A percentile compares a stretch with the other conserved stretches of the same genome.
Evolutionary conservation across 257 asterid species (phyloP).

Genomic region (Ligustrum vulgare): DNA sequence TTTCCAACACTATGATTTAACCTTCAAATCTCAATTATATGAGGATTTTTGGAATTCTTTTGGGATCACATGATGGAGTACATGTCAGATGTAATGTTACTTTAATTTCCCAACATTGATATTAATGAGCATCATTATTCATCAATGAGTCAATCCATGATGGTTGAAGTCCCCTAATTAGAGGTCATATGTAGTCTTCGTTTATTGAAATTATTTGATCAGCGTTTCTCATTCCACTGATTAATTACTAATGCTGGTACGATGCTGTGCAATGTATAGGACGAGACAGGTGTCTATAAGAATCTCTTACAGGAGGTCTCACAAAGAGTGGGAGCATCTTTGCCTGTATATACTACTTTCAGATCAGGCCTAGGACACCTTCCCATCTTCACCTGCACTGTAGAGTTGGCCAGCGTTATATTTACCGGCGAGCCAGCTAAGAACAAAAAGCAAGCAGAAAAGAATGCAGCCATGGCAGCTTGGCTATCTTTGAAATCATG

Average conservation of each 20-base stretch:
- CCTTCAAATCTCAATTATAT: neutral
- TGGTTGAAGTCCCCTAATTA: neutral
- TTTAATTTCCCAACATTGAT: neutral
- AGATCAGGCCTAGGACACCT: slow-evolving; percentile 54
- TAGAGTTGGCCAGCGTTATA: slow-evolving; percentile 50
- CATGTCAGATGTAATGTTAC: neutral
- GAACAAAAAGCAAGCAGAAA: slow-evolving; percentile 60
- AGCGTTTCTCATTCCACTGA: neutral
- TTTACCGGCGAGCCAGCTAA: slow-evolving; percentile 57
- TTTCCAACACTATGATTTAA: neutral
- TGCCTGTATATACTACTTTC: slow-evolving; percentile 43
- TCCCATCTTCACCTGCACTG: slow-evolving; percentile 52
- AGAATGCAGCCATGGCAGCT: slow-evolving; percentile 60
- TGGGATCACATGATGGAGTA: neutral
- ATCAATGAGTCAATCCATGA: neutral
- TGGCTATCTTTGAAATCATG: slow-evolving; percentile 57
- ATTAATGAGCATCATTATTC: neutral
- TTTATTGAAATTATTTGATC: neutral
- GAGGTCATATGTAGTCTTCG: neutral
- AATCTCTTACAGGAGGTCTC: slow-evolving; percentile 58
- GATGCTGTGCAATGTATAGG: slow-evolving; percentile 29
- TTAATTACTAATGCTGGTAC: neutral
- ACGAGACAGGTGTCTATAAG: slow-evolving; percentile 58
- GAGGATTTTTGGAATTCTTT: neutral
- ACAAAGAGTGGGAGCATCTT: slow-evolving; percentile 52